Conservation (phyloP, 495 filamentous ascomycete species). For the Talaromyces nanjingensis region DNA sequence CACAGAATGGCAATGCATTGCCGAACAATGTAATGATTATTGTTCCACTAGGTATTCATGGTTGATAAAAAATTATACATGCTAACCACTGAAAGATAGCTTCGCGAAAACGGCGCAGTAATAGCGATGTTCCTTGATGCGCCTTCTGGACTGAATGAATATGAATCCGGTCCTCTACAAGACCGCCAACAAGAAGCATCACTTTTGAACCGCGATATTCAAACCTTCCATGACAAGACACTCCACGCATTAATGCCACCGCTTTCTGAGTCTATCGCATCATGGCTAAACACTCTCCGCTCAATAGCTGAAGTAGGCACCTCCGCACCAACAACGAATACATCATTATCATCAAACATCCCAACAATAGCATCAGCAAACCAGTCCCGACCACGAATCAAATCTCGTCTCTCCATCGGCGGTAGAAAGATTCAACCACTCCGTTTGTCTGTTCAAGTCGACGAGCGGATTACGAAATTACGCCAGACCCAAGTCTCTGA, state of each 20-base stretch:
- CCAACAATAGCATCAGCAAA: neutral
- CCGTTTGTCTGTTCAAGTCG: conserved; percentile 21
- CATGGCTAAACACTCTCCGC: conserved; percentile 23
- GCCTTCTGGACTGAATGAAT: conserved; percentile 18
- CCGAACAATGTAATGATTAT: conserved; percentile 29
- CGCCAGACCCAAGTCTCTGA: conserved; percentile 26
- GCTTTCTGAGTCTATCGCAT: conserved; percentile 24
- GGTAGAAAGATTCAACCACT: conserved; percentile 19
- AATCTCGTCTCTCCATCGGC: neutral
- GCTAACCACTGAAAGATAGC: conserved; percentile 15
- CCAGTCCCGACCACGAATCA: conserved; percentile 20
- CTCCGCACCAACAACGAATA: neutral
- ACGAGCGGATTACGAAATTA: conserved; percentile 19
- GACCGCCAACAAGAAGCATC: conserved; percentile 15
- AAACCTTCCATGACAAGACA: conserved; percentile 26
- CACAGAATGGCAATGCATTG: conserved; percentile 26
- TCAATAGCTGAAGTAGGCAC: conserved; percentile 16
- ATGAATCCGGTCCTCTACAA: conserved; percentile 13
- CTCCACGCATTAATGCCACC: conserved; percentile 21
- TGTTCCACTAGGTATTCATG: neutral
- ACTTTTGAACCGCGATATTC: conserved; percentile 31
- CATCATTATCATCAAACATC: neutral
- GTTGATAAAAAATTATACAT: neutral
- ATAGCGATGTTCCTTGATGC: conserved; percentile 34
- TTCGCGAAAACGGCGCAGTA: conserved; percentile 29